A percentile compares a stretch with the other conserved stretches of the same genome.
phyloP scores from a whole-genome alignment of 164 flowering plant species.

The Liriodendron chinense region DNA sequence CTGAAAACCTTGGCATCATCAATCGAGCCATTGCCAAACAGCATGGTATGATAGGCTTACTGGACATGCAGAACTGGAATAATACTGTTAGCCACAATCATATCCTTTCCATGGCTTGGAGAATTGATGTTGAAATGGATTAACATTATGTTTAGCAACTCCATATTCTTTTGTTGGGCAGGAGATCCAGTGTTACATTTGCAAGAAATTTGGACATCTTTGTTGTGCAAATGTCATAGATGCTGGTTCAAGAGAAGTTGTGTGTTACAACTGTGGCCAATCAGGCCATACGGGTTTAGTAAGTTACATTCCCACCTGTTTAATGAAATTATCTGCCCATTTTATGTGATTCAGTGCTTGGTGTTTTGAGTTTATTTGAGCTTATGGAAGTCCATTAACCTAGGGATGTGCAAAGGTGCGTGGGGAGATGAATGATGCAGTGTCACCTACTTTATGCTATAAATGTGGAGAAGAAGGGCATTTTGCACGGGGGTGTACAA shows the following conservation, averaged over 20 bases:
- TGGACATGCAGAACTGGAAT: too few species aligned
- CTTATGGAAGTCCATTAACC: not conserved
- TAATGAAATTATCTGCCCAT: not conserved
- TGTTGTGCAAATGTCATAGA: conserved; percentile 50
- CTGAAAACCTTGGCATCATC: too few species aligned
- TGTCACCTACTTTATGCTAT: conserved; percentile 49
- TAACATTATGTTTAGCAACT: not conserved
- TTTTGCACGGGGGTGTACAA: conserved; percentile 70
- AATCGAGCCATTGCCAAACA: too few species aligned
- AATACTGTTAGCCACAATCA: too few species aligned
- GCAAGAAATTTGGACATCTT: conserved; percentile 74
- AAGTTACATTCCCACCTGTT: conserved; percentile 24
- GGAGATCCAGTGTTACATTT: conserved; percentile 81
- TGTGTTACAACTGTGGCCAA: conserved; percentile 89
- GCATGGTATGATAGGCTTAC: too few species aligned
- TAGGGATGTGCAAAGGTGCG: conserved; percentile 58
- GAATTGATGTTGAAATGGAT: not conserved
- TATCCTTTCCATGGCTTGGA: not conserved
- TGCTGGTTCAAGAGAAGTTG: conserved; percentile 36
- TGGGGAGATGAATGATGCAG: conserved; percentile 34
- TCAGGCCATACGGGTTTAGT: conserved; percentile 82
- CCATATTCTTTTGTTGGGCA: conserved; percentile 21
- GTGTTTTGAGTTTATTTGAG: not conserved
- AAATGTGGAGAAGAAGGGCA: conserved; percentile 82
- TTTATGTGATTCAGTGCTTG: not conserved